Evolutionary conservation across 2,329 filamentous ascomycete species (phyloP).

Genomic region (Pseudogymnoascus sp.): DNA sequence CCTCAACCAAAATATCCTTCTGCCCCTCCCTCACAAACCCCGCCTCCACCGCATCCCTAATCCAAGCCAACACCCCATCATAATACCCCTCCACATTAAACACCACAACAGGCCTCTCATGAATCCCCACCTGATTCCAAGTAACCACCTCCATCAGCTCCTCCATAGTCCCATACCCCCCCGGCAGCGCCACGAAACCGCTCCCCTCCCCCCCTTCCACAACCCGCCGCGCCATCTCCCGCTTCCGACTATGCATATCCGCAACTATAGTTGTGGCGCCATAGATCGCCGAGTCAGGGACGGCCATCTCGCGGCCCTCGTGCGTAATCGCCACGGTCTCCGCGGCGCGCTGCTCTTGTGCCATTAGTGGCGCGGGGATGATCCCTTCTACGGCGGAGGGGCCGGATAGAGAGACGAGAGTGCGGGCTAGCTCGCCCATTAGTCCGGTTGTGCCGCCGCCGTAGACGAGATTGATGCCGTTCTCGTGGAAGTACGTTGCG

Average conservation of each 20-base stretch:
- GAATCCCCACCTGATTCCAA: slow-evolving; percentile 93
- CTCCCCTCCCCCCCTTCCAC: slow-evolving; percentile 70
- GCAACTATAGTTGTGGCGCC: slow-evolving; percentile 77
- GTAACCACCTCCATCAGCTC: slow-evolving; percentile 82
- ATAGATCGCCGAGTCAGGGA: slow-evolving; percentile 43
- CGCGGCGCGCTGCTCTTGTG: slow-evolving; percentile 34
- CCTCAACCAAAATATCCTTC: slow-evolving; percentile 69
- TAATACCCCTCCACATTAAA: slow-evolving; percentile 85
- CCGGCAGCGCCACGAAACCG: slow-evolving; percentile 78
- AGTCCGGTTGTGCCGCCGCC: slow-evolving; percentile 88
- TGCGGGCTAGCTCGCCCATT: slow-evolving; percentile 85
- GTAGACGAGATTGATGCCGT: slow-evolving; percentile 50
- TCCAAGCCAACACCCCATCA: slow-evolving; percentile 75
- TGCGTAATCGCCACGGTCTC: slow-evolving; percentile 47
- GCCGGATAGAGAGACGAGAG: slow-evolving; percentile 72
- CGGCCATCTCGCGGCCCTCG: slow-evolving; percentile 37
- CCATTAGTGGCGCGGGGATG: slow-evolving; percentile 75
- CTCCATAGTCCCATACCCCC: slow-evolving; percentile 87
- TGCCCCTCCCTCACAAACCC: slow-evolving; percentile 69
- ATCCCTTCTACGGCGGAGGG: slow-evolving; percentile 78
- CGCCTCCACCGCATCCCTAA: slow-evolving; percentile 62
- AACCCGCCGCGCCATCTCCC: slow-evolving; percentile 71
- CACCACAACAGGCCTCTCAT: slow-evolving; percentile 67
- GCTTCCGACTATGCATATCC: slow-evolving; percentile 92
- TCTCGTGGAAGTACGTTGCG: slow-evolving; percentile 62